Conservation (phyloP, 306 rosid species). For the Arachis hypogaea region DNA sequence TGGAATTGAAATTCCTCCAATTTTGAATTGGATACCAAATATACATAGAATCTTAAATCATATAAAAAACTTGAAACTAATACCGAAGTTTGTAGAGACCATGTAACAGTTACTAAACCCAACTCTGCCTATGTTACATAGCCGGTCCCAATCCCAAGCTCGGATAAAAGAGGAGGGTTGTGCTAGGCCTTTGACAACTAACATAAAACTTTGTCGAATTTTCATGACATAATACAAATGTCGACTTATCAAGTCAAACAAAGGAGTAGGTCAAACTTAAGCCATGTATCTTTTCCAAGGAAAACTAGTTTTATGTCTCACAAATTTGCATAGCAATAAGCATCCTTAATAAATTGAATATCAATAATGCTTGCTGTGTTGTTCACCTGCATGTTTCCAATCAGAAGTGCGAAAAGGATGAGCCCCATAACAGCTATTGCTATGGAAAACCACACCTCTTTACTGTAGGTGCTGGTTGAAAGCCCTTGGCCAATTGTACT, state of each 20-base stretch:
- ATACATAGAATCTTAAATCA: too few relatives aligned
- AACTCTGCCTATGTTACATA: too few relatives aligned
- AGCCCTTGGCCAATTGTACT: slow-evolving; percentile 98
- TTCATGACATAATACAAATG: neutral
- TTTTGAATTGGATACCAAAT: too few relatives aligned
- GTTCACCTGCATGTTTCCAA: slow-evolving; percentile 91
- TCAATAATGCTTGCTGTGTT: neutral
- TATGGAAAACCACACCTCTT: slow-evolving; percentile 82
- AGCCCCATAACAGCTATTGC: slow-evolving; percentile 73
- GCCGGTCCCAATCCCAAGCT: too few relatives aligned
- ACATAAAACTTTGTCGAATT: too few relatives aligned
- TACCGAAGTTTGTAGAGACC: too few relatives aligned
- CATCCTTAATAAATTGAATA: slow-evolving; percentile 19
- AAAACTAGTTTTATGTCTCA: neutral
- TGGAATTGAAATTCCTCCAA: too few relatives aligned
- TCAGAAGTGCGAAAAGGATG: slow-evolving; percentile 79
- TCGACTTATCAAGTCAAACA: slow-evolving; percentile 10
- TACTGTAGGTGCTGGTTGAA: slow-evolving; percentile 72
- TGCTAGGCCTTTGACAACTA: too few relatives aligned
- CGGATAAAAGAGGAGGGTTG: too few relatives aligned
- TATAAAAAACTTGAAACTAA: too few relatives aligned
- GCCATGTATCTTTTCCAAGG: slow-evolving; percentile 2
- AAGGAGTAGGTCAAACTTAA: slow-evolving; percentile 2
- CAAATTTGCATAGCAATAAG: slow-evolving; percentile 1
- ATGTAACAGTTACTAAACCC: too few relatives aligned